phyloP scores from a whole-genome alignment of 768 basidiomycete genomes.

The Hericium coralloides region DNA sequence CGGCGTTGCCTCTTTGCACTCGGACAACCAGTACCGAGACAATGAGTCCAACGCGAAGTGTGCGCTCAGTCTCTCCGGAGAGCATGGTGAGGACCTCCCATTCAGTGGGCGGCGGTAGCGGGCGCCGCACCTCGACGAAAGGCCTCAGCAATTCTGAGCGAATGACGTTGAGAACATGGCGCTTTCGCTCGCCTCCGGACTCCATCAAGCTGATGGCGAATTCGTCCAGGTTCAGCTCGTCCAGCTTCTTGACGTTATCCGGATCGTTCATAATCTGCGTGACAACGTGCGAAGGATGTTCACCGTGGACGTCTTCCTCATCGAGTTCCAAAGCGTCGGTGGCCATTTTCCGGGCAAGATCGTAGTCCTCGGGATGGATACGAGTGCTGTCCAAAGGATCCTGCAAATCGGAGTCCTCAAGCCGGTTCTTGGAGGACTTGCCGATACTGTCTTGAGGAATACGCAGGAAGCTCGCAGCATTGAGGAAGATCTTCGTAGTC shows the following conservation, averaged over 20 bases:
- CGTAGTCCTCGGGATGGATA: conserved; percentile 96
- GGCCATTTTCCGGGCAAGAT: conserved; percentile 96
- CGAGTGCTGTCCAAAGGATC: conserved; percentile 94
- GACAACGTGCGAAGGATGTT: conserved; percentile 88
- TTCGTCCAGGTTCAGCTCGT: conserved; percentile 90
- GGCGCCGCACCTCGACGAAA: conserved; percentile 63
- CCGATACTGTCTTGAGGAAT: conserved; percentile 66
- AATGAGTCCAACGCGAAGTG: conserved; percentile 71
- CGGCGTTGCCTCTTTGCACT: conserved; percentile 33
- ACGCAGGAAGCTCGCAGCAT: conserved; percentile 85
- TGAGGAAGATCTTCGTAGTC: conserved; percentile 84
- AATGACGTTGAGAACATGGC: conserved; percentile 83
- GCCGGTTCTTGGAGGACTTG: conserved; percentile 50
- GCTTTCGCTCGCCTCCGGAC: conserved; percentile 77
- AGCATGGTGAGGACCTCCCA: conserved; percentile 94
- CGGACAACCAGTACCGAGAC: conserved; percentile 68
- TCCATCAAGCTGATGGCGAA: conserved; percentile 90
- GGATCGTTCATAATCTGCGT: conserved; percentile 76
- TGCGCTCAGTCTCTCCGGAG: conserved; percentile 80
- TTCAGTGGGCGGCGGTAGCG: conserved; percentile 53
- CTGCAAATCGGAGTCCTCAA: conserved; percentile 58
- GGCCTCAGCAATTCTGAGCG: conserved; percentile 77
- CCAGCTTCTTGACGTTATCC: conserved; percentile 71
- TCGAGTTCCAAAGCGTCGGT: conserved; percentile 96
- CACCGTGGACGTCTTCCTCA: conserved; percentile 90